Evolutionary conservation across 2,329 filamentous ascomycete genomes (phyloP), one percentile per base, ranked within the genome.

Genomic region (Thelonectria discophora): DNA sequence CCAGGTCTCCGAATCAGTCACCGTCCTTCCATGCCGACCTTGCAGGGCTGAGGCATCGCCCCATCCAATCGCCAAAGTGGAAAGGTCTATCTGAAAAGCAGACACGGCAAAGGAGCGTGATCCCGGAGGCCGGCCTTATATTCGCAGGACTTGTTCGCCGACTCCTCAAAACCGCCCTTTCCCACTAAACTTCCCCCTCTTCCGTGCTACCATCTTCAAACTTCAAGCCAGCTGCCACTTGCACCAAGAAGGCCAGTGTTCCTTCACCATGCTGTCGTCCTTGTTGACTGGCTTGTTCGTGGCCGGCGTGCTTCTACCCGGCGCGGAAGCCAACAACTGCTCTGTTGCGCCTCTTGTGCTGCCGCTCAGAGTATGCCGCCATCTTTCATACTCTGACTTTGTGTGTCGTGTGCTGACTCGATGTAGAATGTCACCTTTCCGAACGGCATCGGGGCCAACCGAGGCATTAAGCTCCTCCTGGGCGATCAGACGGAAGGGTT

Each of bases 391-490:
- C 8, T 27, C 15, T 24, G 21, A 24, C 3, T 39, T 1, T n/a
- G n/a, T n/a, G 15, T 20, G 12, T 4, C 5, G 21, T 40, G 15
- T 46, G 21, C 46, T 60, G 21, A 55, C 30, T 2, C 13, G 12
- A 24, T 13, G 2, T 20, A 60, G 58, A 60, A 60, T 27, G 52
- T 60, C 32, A 60, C 58, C 8, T 60, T 60, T 50, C 58, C 58
- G 10, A 60, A 60, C 13, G 58, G 58, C 39, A 60, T 60, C n/a
- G 58, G 58, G 13, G 58, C 58, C 30, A 60, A 60, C 52, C 51
- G 58, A 32, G 58, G 58, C n/a, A 30, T 60, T 39, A 60, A 55
- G 52, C 51, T 60, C 17, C 37, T 55, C 5, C 47, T 60, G 2
- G 58, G 58, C 20, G 40, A 55, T 11, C 58, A 60, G 48, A 60